A percentile compares a stretch with the other conserved stretches of the same genome.
These are phyloP conservation scores for Lecanicillium sp. DNA, from an alignment of 2,329 filamentous ascomycete species.

Conservation along the genomic window DNA sequence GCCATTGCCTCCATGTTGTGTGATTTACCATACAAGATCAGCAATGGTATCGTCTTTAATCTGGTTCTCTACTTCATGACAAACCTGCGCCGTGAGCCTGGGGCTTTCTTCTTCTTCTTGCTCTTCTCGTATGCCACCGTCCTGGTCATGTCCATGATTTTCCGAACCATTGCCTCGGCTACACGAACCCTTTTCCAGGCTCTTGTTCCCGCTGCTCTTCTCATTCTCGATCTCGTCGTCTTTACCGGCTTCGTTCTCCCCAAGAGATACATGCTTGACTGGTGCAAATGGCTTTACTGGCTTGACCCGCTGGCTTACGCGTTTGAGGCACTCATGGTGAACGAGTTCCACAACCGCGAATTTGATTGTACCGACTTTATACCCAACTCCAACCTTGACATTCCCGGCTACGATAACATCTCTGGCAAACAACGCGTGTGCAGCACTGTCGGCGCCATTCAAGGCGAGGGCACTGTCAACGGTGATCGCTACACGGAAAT, in stretches of 20 bases:
- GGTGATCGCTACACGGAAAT: conserved; percentile 50
- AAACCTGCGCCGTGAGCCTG: conserved; percentile 64
- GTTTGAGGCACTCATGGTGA: conserved; percentile 74
- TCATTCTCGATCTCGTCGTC: conserved; percentile 59
- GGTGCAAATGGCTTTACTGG: conserved; percentile 79
- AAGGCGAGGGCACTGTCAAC: conserved; percentile 41
- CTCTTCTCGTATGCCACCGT: conserved; percentile 67
- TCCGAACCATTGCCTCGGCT: conserved; percentile 70
- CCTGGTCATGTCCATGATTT: conserved; percentile 77
- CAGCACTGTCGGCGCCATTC: conserved; percentile 46
- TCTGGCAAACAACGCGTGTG: conserved; percentile 41
- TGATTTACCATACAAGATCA: conserved; percentile 70
- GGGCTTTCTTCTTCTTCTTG: conserved; percentile 78
- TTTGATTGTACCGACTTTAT: conserved; percentile 45
- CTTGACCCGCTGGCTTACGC: conserved; percentile 71
- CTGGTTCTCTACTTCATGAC: conserved; percentile 80
- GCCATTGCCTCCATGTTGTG: conserved; percentile 80
- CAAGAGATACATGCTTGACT: conserved; percentile 62
- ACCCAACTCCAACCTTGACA: conserved; percentile 35
- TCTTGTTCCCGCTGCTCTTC: conserved; percentile 49
- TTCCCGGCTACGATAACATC: conserved; percentile 29
- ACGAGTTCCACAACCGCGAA: conserved; percentile 64
- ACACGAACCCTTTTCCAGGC: conserved; percentile 62
- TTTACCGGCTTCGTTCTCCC: conserved; percentile 64
- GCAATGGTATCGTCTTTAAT: conserved; percentile 69